These are phyloP conservation scores for Scedosporium minutisporum DNA, from an alignment of 2,329 filamentous ascomycete species.

Conservation along the genomic window DNA sequence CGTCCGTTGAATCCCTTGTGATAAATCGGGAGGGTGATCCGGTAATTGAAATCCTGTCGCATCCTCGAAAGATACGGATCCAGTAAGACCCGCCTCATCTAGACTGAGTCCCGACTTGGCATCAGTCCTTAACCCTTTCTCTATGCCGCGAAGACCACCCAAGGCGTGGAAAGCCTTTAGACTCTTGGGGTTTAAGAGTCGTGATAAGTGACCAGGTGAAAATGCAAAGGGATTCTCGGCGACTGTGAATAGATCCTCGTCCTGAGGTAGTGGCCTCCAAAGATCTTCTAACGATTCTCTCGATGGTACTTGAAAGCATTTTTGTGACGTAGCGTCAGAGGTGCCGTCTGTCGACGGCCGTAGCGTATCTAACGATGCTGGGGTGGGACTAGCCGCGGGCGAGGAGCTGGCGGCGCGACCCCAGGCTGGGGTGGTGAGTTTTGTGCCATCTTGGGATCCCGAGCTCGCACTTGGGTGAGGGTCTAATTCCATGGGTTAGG, in stretches of 20 bases:
- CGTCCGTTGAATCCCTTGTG: not conserved
- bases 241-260: slow-evolving; percentile 58
- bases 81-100: slow-evolving; percentile 57
- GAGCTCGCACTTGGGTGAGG: not conserved
- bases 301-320: not conserved
- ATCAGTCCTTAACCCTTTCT: slow-evolving; percentile 62
- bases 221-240: slow-evolving; percentile 64
- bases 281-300: slow-evolving; percentile 36
- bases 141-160: slow-evolving; percentile 62
- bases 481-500: not conserved
- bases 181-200: slow-evolving; percentile 71
- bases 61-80: slow-evolving; percentile 57
- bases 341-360: not conserved
- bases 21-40: not conserved
- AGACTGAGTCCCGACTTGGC: slow-evolving; percentile 54
- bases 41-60: slow-evolving; percentile 20
- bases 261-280: slow-evolving; percentile 59
- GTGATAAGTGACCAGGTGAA: slow-evolving; percentile 62
- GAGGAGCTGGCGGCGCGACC: not conserved
- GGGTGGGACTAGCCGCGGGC: not conserved
- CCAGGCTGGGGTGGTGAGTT: slow-evolving; percentile 1
- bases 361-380: not conserved
- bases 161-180: slow-evolving; percentile 64
- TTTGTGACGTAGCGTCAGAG: not conserved
- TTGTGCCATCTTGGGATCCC: not conserved